These are phyloP conservation scores for Aspergillus vadensis DNA, from an alignment of 2,329 filamentous ascomycete species.

Conservation along the genomic window DNA sequence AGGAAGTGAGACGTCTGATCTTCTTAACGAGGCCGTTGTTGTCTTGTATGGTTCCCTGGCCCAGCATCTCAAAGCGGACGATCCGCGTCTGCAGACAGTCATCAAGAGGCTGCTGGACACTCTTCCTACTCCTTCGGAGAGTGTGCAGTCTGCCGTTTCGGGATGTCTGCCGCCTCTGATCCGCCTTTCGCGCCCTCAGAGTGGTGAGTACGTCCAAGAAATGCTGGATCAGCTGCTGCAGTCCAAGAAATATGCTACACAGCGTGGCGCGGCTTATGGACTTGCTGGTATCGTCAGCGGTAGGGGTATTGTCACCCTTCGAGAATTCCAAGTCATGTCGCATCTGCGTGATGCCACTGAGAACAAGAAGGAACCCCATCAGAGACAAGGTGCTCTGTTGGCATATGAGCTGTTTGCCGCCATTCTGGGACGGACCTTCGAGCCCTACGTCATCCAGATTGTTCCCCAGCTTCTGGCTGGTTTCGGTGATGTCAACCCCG, in stretches of 20 bases:
- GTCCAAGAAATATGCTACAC: conserved; percentile 87
- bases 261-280: conserved; percentile 92
- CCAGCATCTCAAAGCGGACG: conserved; percentile 80
- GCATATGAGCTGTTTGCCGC: conserved; percentile 88
- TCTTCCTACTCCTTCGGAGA: conserved; percentile 90
- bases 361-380: conserved; percentile 89
- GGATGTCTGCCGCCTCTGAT: conserved; percentile 93
- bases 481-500: conserved; percentile 83
- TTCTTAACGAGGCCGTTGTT: conserved; percentile 94
- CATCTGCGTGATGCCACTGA: conserved; percentile 80
- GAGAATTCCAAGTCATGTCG: conserved; percentile 83
- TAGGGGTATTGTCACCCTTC: conserved; percentile 77
- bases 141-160: conserved; percentile 93
- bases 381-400: conserved; percentile 84
- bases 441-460: conserved; percentile 95
- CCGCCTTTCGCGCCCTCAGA: conserved; percentile 74
- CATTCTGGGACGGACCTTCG: conserved; percentile 84
- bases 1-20: conserved; percentile 77
- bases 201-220: conserved; percentile 76
- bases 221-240: conserved; percentile 80
- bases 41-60: conserved; percentile 95
- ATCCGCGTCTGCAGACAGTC: conserved; percentile 83
- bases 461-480: conserved; percentile 85
- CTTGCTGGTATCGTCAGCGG: conserved; percentile 87
- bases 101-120: conserved; percentile 84